Percentiles rank a stretch among this genome's conserved stretches.
phyloP scores from a whole-genome alignment of 495 filamentous ascomycete genomes.

The Diplogelasinospora grovesii region DNA sequence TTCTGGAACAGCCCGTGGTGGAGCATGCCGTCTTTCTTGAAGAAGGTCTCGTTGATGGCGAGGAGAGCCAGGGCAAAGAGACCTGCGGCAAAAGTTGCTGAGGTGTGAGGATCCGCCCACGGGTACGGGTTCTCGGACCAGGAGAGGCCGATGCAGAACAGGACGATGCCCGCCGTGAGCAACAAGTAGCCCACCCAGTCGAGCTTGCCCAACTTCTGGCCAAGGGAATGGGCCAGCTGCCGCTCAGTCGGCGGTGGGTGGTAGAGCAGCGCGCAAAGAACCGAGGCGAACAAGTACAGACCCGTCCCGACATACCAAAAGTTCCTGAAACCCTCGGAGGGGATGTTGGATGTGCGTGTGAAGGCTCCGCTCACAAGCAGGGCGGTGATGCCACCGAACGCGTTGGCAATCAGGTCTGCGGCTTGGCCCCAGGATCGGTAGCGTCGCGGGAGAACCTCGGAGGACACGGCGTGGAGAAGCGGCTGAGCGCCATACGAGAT shows the following conservation, averaged over 20 bases:
- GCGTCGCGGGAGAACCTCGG: conserved; percentile 28
- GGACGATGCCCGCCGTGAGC: conserved; percentile 19
- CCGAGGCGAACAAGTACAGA: conserved; percentile 14
- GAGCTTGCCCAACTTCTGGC: conserved; percentile 24
- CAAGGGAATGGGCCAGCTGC: conserved; percentile 11
- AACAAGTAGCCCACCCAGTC: conserved; percentile 31
- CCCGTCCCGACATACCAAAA: conserved; percentile 25
- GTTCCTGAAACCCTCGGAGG: conserved; percentile 23
- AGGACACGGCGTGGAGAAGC: conserved; percentile 22
- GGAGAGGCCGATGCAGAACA: conserved; percentile 29
- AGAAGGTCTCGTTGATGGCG: conserved; percentile 21
- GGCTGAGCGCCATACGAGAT: conserved; percentile 24
- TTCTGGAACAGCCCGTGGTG: conserved; percentile 27
- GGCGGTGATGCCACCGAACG: conserved; percentile 17
- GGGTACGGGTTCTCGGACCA: conserved; percentile 28
- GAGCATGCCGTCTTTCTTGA: conserved; percentile 33
- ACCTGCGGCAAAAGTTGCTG: conserved; percentile 26
- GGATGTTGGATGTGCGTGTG: conserved; percentile 14
- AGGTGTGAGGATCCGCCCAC: conserved; percentile 25
- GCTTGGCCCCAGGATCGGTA: conserved; percentile 27
- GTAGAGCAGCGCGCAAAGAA: conserved; percentile 19
- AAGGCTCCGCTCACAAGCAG: conserved; percentile 22
- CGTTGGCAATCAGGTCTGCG: conserved; percentile 17
- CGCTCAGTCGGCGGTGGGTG: conserved; percentile 15
- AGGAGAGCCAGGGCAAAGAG: conserved; percentile 14